phyloP scores from a whole-genome alignment of 768 basidiomycete genomes.

The Steccherinum ochraceum region DNA sequence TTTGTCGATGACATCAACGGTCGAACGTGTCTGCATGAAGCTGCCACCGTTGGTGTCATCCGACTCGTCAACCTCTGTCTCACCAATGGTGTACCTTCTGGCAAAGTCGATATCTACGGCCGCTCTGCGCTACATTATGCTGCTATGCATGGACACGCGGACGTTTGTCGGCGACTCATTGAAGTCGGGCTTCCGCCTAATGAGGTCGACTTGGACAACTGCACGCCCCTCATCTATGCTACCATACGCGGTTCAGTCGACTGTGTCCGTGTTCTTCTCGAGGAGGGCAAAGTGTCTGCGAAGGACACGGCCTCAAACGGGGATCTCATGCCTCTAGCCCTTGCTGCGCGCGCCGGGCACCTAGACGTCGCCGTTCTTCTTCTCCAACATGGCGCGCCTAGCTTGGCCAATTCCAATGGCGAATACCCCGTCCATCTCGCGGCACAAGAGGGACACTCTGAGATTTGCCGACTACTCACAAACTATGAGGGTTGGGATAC shows the following conservation, averaged over 20 bases:
- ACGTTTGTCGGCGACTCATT: conserved; percentile 71
- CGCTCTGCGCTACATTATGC: conserved; percentile 94
- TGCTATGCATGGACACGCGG: conserved; percentile 83
- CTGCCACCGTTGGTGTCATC: conserved; percentile 77
- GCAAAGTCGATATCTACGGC: conserved; percentile 83
- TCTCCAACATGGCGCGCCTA: conserved; percentile 69
- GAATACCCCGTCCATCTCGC: conserved; percentile 96
- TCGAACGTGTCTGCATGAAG: conserved; percentile 89
- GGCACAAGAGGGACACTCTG: conserved; percentile 83
- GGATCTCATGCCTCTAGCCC: conserved; percentile 80
- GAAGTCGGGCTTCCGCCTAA: conserved; percentile 60
- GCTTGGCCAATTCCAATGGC: conserved; percentile 87
- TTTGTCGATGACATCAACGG: conserved; percentile 98
- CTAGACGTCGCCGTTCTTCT: conserved; percentile 75
- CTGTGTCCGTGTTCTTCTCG: conserved; percentile 79
- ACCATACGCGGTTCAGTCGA: conserved; percentile 79
- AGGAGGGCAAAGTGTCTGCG: conserved; percentile 59
- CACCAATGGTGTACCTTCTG: conserved; percentile 58
- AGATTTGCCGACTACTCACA: conserved; percentile 76
- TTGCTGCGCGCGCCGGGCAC: conserved; percentile 89
- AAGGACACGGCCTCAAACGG: conserved; percentile 51
- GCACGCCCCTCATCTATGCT: conserved; percentile 90
- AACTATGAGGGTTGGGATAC: conserved; percentile 74
- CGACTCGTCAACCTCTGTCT: conserved; percentile 80
- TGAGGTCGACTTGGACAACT: conserved; percentile 86